Evolutionary conservation across 2,329 filamentous ascomycete genomes (phyloP).

Genomic region (Sclerotinia subarctica): DNA sequence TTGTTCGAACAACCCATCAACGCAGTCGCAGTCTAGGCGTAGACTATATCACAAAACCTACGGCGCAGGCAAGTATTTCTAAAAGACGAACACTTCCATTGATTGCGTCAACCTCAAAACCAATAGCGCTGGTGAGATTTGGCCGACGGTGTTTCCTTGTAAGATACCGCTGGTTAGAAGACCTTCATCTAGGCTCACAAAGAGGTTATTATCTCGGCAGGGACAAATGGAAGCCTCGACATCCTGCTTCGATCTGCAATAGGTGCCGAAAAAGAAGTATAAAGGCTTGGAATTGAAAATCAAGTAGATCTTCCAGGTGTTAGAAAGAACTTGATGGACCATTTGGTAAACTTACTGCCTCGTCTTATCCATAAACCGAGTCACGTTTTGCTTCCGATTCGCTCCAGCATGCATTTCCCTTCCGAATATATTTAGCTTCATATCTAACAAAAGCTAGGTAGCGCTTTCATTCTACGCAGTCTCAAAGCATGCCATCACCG

Average conservation of each 20-base stretch:
- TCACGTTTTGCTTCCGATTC: background rate
- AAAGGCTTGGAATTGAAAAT: conserved; percentile 43
- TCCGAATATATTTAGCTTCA: background rate
- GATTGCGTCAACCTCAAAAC: background rate
- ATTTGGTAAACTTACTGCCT: conserved; percentile 22
- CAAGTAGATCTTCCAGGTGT: conserved; percentile 48
- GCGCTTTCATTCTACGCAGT: conserved; percentile 2
- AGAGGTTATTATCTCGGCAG: conserved; percentile 51
- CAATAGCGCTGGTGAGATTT: background rate
- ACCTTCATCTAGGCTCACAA: conserved; percentile 26
- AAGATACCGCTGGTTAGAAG: background rate
- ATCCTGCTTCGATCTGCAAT: conserved; percentile 52
- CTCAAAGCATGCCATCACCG: background rate
- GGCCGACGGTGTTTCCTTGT: background rate
- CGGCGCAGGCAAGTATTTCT: background rate
- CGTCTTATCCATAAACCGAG: too few species aligned
- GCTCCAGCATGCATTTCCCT: too few species aligned
- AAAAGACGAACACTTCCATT: background rate
- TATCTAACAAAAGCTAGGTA: background rate
- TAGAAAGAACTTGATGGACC: conserved; percentile 50
- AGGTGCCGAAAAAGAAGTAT: conserved; percentile 45
- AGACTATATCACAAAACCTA: conserved; percentile 5
- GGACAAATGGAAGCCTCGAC: conserved; percentile 50
- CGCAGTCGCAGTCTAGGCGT: background rate
- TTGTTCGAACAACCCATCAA: background rate